Evolutionary conservation across 345 rosid genomes (phyloP).

Genomic region (Eucalyptus marginata): DNA sequence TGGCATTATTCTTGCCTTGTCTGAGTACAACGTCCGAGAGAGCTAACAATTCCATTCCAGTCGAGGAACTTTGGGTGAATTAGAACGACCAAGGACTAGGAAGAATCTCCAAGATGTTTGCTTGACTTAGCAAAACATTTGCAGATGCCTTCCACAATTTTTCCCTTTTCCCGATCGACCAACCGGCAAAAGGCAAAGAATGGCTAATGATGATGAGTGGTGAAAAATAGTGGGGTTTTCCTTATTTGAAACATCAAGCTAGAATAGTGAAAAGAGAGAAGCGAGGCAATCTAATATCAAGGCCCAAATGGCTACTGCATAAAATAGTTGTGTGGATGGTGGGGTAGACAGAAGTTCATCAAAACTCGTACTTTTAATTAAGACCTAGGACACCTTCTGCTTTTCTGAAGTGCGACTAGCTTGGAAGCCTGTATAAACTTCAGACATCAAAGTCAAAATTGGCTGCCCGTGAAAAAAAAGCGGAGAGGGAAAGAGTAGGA

Average conservation of each 20-base stretch:
- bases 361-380: background rate
- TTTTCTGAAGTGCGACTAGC: background rate
- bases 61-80: background rate
- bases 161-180: background rate
- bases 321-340: background rate
- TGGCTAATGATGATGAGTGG: background rate
- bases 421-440: background rate
- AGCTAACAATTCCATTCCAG: background rate
- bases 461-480: too few relatives aligned
- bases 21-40: background rate
- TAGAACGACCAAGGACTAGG: background rate
- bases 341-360: background rate
- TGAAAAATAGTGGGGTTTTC: background rate
- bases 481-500: background rate
- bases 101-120: background rate
- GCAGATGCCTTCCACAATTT: too few relatives aligned
- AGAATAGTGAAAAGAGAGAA: background rate
- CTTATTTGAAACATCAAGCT: background rate
- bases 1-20: background rate
- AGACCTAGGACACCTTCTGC: background rate
- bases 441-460: background rate
- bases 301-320: background rate
- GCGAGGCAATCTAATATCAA: background rate
- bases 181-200: background rate
- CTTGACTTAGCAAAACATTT: background rate